Evolutionary conservation across 768 basidiomycete genomes (phyloP).

Genomic region (Trametes villosa): DNA sequence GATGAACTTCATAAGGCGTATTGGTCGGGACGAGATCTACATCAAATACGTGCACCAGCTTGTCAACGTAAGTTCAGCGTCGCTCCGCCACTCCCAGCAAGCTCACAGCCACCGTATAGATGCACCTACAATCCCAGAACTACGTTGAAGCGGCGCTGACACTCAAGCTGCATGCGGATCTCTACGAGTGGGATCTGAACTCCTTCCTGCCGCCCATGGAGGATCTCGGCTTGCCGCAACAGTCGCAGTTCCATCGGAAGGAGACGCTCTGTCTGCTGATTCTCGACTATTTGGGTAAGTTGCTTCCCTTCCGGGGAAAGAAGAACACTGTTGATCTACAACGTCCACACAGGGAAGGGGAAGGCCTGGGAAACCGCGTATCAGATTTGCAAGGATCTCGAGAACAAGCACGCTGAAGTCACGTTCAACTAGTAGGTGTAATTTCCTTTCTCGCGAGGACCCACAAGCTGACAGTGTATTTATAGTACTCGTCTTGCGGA

Average conservation of each 20-base stretch:
- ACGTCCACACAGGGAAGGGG: constrained; percentile 69
- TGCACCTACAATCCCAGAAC: constrained; percentile 88
- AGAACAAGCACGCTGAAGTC: constrained; percentile 83
- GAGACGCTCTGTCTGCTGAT: constrained; percentile 91
- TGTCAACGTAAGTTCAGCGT: constrained; percentile 65
- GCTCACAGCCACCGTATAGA: constrained; percentile 51
- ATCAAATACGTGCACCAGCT: constrained; percentile 96
- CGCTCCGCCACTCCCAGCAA: background rate
- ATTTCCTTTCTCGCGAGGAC: background rate
- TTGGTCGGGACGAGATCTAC: constrained; percentile 92
- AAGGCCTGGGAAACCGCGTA: constrained; percentile 98
- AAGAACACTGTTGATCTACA: constrained; percentile 11
- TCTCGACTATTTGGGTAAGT: constrained; percentile 87
- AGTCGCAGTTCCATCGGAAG: constrained; percentile 92
- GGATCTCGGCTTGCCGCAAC: constrained; percentile 86
- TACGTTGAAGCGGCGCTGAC: constrained; percentile 93
- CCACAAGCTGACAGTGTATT: background rate
- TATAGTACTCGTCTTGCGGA: constrained; percentile 78
- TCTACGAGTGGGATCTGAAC: constrained; percentile 88
- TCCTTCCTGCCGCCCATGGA: constrained; percentile 86
- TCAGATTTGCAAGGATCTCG: constrained; percentile 90
- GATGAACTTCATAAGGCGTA: constrained; percentile 93
- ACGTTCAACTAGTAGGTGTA: constrained; percentile 81
- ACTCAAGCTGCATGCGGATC: constrained; percentile 90
- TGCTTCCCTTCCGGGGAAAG: constrained; percentile 2